Evolutionary conservation across 768 basidiomycete species (phyloP).

Genomic region (Mycena vulgaris): DNA sequence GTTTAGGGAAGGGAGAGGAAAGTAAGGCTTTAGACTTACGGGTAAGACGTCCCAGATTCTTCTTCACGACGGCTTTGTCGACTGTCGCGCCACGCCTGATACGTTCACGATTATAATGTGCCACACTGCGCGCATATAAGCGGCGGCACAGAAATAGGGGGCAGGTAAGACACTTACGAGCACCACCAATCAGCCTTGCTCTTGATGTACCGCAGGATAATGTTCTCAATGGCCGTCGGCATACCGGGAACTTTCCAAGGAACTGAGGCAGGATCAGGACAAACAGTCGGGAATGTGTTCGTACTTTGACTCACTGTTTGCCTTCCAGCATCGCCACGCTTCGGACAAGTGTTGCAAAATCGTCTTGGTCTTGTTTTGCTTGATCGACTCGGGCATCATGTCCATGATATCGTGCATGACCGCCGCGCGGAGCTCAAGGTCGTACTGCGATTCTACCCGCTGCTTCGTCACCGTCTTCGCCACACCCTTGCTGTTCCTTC

Average conservation of each 20-base stretch:
- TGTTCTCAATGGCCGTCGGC: constrained; percentile 99
- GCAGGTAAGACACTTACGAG: constrained; percentile 65
- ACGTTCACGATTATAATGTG: constrained; percentile 98
- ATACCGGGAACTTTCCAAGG: constrained; percentile 99
- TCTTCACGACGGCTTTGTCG: constrained; percentile 99
- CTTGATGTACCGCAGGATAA: constrained; percentile 99
- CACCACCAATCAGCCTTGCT: constrained; percentile 99
- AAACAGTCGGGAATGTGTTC: not conserved
- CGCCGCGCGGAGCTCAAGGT: constrained; percentile 96
- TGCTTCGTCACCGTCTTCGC: constrained; percentile 99
- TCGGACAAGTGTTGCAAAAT: constrained; percentile 98
- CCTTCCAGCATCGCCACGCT: constrained; percentile 99
- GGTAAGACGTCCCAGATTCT: constrained; percentile 98
- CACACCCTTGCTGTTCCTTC: constrained; percentile 95
- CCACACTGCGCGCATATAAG: constrained; percentile 68
- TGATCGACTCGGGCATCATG: constrained; percentile 99
- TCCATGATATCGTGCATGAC: constrained; percentile 99
- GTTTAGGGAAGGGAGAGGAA: constrained; percentile 21
- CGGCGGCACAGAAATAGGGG: not conserved
- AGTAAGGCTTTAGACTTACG: constrained; percentile 63
- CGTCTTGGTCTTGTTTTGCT: constrained; percentile 99
- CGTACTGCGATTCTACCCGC: constrained; percentile 98
- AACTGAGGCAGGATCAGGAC: constrained; percentile 58
- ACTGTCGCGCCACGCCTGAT: constrained; percentile 97
- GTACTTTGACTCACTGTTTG: constrained; percentile 73